Base-by-base conservation (phyloP, 2,329 filamentous ascomycete species). In the Phialophora chinensis region DNA sequence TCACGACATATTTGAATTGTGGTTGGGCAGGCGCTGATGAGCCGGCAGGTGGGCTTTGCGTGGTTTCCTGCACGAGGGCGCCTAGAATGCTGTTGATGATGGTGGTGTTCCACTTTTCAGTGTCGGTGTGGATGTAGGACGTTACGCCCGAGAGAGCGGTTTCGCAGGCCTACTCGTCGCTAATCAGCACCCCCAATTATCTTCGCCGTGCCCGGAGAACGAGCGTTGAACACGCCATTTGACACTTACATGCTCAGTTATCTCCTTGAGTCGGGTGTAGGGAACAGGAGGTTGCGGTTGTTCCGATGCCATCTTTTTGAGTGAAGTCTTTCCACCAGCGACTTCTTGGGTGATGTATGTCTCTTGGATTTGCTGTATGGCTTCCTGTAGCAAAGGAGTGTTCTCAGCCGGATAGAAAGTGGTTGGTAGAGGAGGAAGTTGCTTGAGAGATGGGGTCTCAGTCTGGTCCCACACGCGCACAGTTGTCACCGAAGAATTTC, bases 1-100 rank as follows among this genome's bases (percentile, higher is more conserved):
- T 98, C 82, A 96, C 93, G 73, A 93, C 92, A 82, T 94, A 98
- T 81, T 98, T 98, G 87, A 89, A 97, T 4, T 91, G 90, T 29
- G 86, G 76, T 14, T 80, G 72, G 59, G 31, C 50, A 4, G 76
- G 72, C 49, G 75, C 72, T 50, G 75, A 67, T 25, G 77, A 74
- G 57, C 75, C 44, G 68, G 77, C 20, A 73, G 79, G 59, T 73
- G 78, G 6, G 77, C 79, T 68, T 63, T 79, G 65, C 29, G 78
- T 75, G 44, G 80, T 80, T 55, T 80, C 79, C 63, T 75, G 63
- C 66, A 82, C 78, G 68, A 82, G 76, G 50, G 77, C 73, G 70
- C 80, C 76, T 55, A 81, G 75, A 69, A 79, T 74, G 66, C 75
- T 74, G 86, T 96, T 93, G 79, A 98, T 97, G 79, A 99, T 98